Evolutionary conservation across 2,329 filamentous ascomycete species (phyloP).

Genomic region (Apiospora kogelbergensis): DNA sequence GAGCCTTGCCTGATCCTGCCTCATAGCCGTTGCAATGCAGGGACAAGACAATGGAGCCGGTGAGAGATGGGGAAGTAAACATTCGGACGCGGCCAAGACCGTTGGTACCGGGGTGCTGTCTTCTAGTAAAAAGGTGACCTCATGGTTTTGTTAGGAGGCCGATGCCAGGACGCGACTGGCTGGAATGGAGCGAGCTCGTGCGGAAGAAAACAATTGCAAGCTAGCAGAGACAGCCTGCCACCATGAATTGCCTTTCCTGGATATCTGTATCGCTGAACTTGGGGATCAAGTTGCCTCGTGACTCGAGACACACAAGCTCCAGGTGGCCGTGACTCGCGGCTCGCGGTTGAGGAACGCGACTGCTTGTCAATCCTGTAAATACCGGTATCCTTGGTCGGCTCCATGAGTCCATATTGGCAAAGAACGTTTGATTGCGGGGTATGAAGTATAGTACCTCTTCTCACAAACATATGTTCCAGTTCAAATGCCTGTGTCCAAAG

Average conservation of each 20-base stretch:
- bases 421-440: slow-evolving; percentile 3
- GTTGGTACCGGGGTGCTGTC: not conserved
- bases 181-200: not conserved
- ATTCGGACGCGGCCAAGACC: not conserved
- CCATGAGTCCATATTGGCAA: slow-evolving; percentile 1
- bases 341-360: not conserved
- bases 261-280: not conserved
- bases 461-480: not conserved
- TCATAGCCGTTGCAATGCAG: not conserved
- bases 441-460: not conserved
- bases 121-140: not conserved
- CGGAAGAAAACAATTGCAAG: not conserved
- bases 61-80: not conserved
- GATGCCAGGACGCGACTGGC: not conserved
- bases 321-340: not conserved
- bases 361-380: not conserved
- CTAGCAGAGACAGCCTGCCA: not conserved
- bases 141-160: not conserved
- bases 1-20: not conserved
- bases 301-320: not conserved
- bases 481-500: too few relatives aligned
- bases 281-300: not conserved
- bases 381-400: not conserved
- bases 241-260: not conserved
- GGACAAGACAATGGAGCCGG: not conserved